Percentiles rank a stretch among this genome's conserved stretches.
These are phyloP conservation scores for Thraustotheca clavata DNA, from an alignment of 352 stramenopile species.

Conservation along the genomic window DNA sequence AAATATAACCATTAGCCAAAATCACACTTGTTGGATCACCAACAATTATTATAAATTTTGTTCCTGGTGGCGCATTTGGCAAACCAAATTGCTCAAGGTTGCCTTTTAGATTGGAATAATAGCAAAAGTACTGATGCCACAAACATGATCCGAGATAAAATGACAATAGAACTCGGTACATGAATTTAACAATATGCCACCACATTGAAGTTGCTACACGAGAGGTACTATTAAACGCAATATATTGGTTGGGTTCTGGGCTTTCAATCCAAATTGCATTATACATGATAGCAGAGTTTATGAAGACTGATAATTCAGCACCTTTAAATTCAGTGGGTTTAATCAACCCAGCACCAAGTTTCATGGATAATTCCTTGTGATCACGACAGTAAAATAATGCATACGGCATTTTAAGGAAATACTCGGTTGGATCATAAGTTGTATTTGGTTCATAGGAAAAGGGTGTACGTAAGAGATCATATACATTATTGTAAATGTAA, in stretches of 20 bases:
- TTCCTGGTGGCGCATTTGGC: not conserved
- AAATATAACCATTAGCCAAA: not conserved
- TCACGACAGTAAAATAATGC: not conserved
- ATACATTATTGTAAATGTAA: not conserved
- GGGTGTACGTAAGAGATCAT: not conserved
- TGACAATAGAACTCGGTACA: not conserved
- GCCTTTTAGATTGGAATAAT: not conserved
- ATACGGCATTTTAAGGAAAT: not conserved
- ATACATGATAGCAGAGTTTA: not conserved
- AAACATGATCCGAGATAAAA: not conserved
- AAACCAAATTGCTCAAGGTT: not conserved
- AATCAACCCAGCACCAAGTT: not conserved
- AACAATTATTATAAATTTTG: not conserved
- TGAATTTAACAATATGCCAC: not conserved
- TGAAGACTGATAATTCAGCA: not conserved
- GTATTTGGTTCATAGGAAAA: not conserved
- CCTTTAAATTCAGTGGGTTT: not conserved
- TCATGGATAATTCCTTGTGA: not conserved
- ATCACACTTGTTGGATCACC: slow-evolving; percentile 7
- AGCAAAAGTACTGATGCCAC: not conserved
- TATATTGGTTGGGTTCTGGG: not conserved
- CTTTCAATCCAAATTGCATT: not conserved
- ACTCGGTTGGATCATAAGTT: not conserved
- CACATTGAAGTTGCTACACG: not conserved
- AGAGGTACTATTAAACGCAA: not conserved